Base-by-base conservation (phyloP, 2,329 filamentous ascomycete species). In the Trichoderma harzianum region DNA sequence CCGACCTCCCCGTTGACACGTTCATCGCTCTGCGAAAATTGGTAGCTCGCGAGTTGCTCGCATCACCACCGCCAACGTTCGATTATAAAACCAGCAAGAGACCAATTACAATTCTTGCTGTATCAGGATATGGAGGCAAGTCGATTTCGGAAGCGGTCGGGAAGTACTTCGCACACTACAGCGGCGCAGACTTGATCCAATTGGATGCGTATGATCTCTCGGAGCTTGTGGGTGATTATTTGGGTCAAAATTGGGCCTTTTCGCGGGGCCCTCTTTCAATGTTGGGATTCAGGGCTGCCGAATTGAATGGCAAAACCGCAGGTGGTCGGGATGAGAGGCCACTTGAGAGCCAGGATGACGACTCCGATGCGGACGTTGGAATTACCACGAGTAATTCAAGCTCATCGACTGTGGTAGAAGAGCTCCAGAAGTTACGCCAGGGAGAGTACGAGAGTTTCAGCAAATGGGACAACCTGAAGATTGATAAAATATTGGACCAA, bases 161-260 rank as follows among this genome's bases (percentile, higher is more conserved):
- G 2, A 85, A 88, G 72, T 86, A 88, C 65, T 82, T 92, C 57
- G 92, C 92, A 0, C 82, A 83, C 14, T 85, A 89, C 39, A 82
- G 92, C 7, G 83, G 82, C 7, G 91, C 92, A 3, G 90, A 95
- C 74, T 77, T 95, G 3, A 82, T 96, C 36, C 86, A 88, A 24
- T 78, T 97, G 12, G 88, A 91, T 77, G 89, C 93, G 1, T 87
- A 90, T 73, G 91, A 92, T 76, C 82, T 97, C 68, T 91, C 91
- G 3, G 86, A 91, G 64, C 83, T 96, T 30, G 86, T 91, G 0
- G 91, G 91, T 3, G 86, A 89, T 57, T 93, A 94, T 76, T 81
- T 95, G 11, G 91, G 91, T 5, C 89, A 92, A 76, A 85, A 87
- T 72, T 84, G 82, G 80, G 82, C 82, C 5, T 85, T 83, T 62